phyloP scores from a whole-genome alignment of 148 eudicot genomes.

The Simmondsia chinensis region DNA sequence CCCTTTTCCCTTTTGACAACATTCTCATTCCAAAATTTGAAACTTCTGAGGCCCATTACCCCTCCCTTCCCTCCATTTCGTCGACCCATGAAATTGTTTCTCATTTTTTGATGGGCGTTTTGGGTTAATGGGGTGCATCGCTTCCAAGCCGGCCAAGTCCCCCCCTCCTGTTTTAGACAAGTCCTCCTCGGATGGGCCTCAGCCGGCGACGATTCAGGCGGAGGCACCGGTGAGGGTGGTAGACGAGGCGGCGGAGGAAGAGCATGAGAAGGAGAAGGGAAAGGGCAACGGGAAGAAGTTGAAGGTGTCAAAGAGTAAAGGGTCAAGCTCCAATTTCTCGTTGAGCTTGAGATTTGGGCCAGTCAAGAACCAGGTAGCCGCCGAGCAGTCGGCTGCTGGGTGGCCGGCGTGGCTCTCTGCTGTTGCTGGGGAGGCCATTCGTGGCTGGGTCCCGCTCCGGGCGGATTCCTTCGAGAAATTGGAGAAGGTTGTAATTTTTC shows the following conservation, averaged over 20 bases:
- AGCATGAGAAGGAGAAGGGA: slow-evolving; percentile 1
- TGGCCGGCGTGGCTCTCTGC: slow-evolving; percentile 73
- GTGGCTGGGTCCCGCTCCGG: slow-evolving; percentile 61
- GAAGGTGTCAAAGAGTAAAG: slow-evolving; percentile 22
- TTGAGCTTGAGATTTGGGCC: slow-evolving; percentile 50
- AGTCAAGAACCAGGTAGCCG: slow-evolving; percentile 27
- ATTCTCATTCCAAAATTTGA: too few relatives aligned
- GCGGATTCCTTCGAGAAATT: slow-evolving; percentile 55
- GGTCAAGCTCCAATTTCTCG: slow-evolving; percentile 18
- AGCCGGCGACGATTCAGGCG: background rate
- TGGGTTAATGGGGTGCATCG: too few relatives aligned
- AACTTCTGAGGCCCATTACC: too few relatives aligned
- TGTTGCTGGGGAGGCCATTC: slow-evolving; percentile 60
- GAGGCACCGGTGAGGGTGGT: background rate
- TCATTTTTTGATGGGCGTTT: too few relatives aligned
- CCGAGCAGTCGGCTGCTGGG: slow-evolving; percentile 53
- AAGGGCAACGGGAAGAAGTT: too few relatives aligned
- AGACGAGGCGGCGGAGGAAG: slow-evolving; percentile 17
- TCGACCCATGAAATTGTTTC: too few relatives aligned
- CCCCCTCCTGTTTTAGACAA: too few relatives aligned
- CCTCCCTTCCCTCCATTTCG: too few relatives aligned
- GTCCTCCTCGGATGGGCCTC: too few relatives aligned
- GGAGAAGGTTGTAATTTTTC: slow-evolving; percentile 60
- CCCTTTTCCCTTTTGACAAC: too few relatives aligned
- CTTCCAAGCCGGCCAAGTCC: too few relatives aligned